Percentiles rank a stretch among this genome's conserved stretches.
phyloP scores from a whole-genome alignment of 495 filamentous ascomycete genomes.

The Choiromyces venosus region DNA sequence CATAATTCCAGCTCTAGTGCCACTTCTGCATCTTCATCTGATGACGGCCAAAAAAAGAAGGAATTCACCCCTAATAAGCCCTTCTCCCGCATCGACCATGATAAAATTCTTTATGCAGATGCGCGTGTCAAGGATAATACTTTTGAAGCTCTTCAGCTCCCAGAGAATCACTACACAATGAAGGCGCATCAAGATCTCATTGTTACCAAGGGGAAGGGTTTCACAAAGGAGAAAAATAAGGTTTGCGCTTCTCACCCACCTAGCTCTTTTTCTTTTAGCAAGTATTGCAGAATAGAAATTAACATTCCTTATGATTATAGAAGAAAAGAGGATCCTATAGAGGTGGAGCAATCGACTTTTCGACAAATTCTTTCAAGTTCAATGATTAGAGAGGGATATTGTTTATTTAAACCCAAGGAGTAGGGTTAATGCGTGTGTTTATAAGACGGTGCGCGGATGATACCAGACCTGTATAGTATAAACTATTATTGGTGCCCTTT shows the following conservation, averaged over 20 bases:
- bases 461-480: not conserved
- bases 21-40: constrained; percentile 4
- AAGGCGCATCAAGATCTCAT: constrained; percentile 79
- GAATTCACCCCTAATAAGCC: constrained; percentile 56
- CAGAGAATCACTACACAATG: constrained; percentile 78
- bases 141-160: constrained; percentile 45
- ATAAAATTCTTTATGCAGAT: constrained; percentile 55
- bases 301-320: constrained; percentile 27
- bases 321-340: constrained; percentile 81
- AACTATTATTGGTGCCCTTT: not conserved
- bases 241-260: constrained; percentile 46
- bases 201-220: constrained; percentile 88
- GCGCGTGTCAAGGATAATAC: constrained; percentile 38
- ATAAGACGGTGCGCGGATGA: not conserved
- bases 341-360: constrained; percentile 76
- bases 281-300: constrained; percentile 14
- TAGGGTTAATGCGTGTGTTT: not conserved
- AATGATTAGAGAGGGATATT: constrained; percentile 55
- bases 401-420: not conserved
- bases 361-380: constrained; percentile 77
- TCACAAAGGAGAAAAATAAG: constrained; percentile 99
- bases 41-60: constrained; percentile 43
- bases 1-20: constrained; percentile 39
- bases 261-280: constrained; percentile 6
- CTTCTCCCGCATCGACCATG: constrained; percentile 60